Percentiles rank a stretch among this genome's conserved stretches.
phyloP scores from a whole-genome alignment of 306 rosid genomes.

The Vachellia pachyceras region DNA sequence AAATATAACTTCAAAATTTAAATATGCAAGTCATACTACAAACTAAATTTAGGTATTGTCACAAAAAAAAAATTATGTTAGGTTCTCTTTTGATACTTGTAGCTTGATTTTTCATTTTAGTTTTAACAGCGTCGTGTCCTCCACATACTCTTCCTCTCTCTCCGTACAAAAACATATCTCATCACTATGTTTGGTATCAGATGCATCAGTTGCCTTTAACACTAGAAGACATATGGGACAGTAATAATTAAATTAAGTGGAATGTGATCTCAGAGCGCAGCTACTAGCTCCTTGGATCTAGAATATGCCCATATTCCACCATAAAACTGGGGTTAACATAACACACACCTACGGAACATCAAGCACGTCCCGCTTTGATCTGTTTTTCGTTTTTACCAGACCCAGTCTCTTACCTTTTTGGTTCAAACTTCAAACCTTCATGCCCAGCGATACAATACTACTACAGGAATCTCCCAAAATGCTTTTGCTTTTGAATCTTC shows the following conservation, averaged over 20 bases:
- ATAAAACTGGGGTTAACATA: no score
- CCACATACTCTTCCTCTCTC: background rate
- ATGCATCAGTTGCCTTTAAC: background rate
- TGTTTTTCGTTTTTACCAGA: background rate
- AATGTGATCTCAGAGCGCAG: background rate
- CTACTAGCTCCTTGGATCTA: background rate
- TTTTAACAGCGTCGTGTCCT: background rate
- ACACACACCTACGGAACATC: background rate
- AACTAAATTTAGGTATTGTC: no score
- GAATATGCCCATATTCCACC: background rate
- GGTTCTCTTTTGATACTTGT: background rate
- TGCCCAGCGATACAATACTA: background rate
- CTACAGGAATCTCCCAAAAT: background rate
- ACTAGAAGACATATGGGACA: background rate
- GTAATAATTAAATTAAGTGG: background rate
- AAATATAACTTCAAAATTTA: background rate
- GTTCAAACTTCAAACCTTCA: background rate
- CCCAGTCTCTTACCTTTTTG: background rate
- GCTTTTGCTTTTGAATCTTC: constrained; percentile 39
- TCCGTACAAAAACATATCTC: constrained; percentile 51
- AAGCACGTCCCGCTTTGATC: background rate
- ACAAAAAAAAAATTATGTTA: background rate
- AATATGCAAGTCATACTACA: no score
- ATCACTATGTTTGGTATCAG: constrained; percentile 29
- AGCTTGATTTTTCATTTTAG: background rate